phyloP scores from a whole-genome alignment of 2,329 filamentous ascomycete genomes.

The Pestalotiopsis sp. region DNA sequence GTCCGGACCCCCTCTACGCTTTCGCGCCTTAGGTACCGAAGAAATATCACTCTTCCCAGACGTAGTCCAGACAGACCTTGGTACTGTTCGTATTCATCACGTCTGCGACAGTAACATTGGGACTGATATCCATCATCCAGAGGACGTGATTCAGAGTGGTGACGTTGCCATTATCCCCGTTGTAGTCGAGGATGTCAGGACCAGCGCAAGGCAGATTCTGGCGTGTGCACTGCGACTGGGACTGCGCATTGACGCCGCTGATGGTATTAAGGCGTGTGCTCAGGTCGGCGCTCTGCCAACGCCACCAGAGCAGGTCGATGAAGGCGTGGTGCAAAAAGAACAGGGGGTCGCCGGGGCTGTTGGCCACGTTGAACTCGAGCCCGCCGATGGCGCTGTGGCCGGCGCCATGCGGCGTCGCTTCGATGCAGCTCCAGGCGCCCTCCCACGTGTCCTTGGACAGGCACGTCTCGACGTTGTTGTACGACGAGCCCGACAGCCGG shows the following conservation, averaged over 20 bases:
- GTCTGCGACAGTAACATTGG: slow-evolving; percentile 35
- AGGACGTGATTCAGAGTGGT: slow-evolving; percentile 5
- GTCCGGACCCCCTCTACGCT: not conserved
- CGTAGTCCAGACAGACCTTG: slow-evolving; percentile 20
- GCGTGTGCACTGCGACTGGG: not conserved
- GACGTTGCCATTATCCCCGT: slow-evolving; percentile 11
- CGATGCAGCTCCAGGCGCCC: slow-evolving; percentile 10
- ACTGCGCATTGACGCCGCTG: slow-evolving; percentile 21
- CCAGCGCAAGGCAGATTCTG: not conserved
- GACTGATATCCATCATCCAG: slow-evolving; percentile 13
- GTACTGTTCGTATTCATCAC: slow-evolving; percentile 21
- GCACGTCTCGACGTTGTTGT: slow-evolving; percentile 10
- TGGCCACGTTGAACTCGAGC: not conserved
- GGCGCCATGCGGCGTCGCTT: not conserved
- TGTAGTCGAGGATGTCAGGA: slow-evolving; percentile 17
- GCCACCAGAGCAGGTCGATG: slow-evolving; percentile 31
- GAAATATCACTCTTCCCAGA: slow-evolving; percentile 9
- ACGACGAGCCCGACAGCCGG: not conserved
- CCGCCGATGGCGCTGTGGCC: not conserved
- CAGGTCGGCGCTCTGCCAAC: slow-evolving; percentile 28
- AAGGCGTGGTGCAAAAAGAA: slow-evolving; percentile 36
- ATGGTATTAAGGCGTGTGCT: slow-evolving; percentile 25
- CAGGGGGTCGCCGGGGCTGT: slow-evolving; percentile 31
- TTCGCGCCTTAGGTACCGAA: not conserved
- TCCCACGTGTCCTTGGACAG: not conserved